These are phyloP conservation scores for Phialemoniopsis sp. DNA, from an alignment of 2,329 filamentous ascomycete genomes.

Conservation along the genomic window DNA sequence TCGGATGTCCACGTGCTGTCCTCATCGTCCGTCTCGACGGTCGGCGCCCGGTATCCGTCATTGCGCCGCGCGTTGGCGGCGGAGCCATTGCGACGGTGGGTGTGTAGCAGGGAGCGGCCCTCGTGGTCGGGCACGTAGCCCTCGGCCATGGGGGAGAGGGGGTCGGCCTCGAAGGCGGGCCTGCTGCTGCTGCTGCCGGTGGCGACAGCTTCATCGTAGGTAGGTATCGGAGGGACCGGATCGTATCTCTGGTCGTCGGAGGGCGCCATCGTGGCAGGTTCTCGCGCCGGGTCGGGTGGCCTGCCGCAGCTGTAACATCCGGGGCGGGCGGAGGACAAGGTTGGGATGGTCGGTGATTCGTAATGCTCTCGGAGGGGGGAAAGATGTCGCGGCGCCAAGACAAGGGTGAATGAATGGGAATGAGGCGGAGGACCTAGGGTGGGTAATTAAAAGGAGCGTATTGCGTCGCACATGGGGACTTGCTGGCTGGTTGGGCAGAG, in stretches of 20 bases:
- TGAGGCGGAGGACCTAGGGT: no score
- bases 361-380: no score
- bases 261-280: conserved; percentile 26
- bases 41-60: conserved; percentile 70
- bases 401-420: no score
- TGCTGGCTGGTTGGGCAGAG: no score
- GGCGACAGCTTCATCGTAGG: conserved; percentile 76
- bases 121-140: conserved; percentile 69
- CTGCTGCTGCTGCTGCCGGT: conserved; percentile 57
- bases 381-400: no score
- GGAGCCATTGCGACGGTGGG: conserved; percentile 35
- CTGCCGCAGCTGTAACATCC: no score
- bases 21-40: conserved; percentile 74
- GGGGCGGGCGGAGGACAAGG: no score
- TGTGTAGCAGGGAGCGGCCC: conserved; percentile 67
- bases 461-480: no score
- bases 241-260: conserved; percentile 56
- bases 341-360: no score
- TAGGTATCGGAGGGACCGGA: conserved; percentile 70
- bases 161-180: conserved; percentile 31
- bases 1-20: conserved; percentile 48
- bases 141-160: conserved; percentile 51
- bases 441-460: no score
- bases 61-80: conserved; percentile 35
- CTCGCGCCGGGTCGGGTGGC: not conserved